Evolutionary conservation across 73 alveolate genomes (phyloP), one percentile per base, ranked within the genome.

Genomic region (Paraurostyla sp.): DNA sequence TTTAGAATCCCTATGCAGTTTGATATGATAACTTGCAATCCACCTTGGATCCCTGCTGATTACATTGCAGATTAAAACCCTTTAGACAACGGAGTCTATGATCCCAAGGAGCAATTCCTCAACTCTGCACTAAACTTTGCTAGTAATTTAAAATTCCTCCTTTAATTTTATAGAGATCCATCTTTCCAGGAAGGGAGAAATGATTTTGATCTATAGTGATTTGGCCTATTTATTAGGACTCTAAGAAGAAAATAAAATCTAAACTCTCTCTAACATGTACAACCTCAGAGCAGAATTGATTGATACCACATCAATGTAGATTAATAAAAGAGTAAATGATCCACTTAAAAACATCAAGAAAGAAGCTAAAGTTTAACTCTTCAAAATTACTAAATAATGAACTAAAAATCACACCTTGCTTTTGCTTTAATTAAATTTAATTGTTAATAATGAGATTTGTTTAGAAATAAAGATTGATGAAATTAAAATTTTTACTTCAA

Each of bases 21-120:
- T 63, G 95, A 89, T 41, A 43, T 89, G 52, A 89, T 89, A 40
- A 52, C 88, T 15, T 60, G 89, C 60, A 89, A 89, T 73, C 95
- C 95, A 11, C 95, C 95, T 32, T 89, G 95, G 95, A 41, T 89
- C 27, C 95, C 95, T 32, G 91, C 95, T 25, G 58, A 43, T 0
- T 60, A 22, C 22, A 38, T 81, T 22, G 60, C 49, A 20, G 88
- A 49, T 35, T 29, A 54, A 46, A 46, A 52, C 41, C 91, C 91
- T 27, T 51, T 89, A 0, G 95, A 89, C 35, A 89, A 89, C 41
- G 95, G 83, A 9, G 89, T 89, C 23, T 89, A 62, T 73, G 95
- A 89, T 76, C 95, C 95, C 4, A 54, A 80, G 18, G 88, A 62
- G 43, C 23, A 42, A 27, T 89, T 89, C 89, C 65, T 89, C 4